Evolutionary conservation across 2,329 filamentous ascomycete genomes (phyloP).

Genomic region (Chrysoporthe cubensis): DNA sequence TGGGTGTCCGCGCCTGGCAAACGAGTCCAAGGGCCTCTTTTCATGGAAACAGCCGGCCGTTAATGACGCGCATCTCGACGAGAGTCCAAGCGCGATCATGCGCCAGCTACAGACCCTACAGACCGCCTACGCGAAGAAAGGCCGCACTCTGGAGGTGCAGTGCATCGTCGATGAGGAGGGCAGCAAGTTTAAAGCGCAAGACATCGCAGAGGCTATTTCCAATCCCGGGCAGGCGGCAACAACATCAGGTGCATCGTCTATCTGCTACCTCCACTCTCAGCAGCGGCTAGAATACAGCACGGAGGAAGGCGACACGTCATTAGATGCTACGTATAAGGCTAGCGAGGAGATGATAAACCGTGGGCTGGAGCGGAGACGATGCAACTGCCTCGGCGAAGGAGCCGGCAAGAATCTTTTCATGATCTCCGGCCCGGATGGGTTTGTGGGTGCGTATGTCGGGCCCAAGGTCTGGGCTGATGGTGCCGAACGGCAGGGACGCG

Average conservation of each 20-base stretch:
- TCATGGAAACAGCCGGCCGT: conserved; percentile 38
- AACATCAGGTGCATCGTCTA: conserved; percentile 26
- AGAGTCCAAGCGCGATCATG: conserved; percentile 55
- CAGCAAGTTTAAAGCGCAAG: conserved; percentile 61
- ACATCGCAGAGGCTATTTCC: conserved; percentile 46
- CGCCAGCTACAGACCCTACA: conserved; percentile 63
- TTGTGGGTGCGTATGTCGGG: conserved; percentile 80
- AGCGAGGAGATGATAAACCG: conserved; percentile 31
- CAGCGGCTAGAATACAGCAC: conserved; percentile 33
- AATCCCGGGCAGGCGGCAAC: conserved; percentile 31
- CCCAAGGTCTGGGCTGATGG: conserved; percentile 76
- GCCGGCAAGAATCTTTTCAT: conserved; percentile 70
- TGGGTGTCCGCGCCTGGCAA: conserved; percentile 46
- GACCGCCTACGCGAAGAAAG: conserved; percentile 48
- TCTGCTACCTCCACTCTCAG: conserved; percentile 37
- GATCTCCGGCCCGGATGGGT: conserved; percentile 89
- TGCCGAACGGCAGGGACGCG: conserved; percentile 72
- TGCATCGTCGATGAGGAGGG: conserved; percentile 85
- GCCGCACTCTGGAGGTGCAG: conserved; percentile 62
- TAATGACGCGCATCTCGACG: conserved; percentile 19
- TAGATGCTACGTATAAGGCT: conserved; percentile 23
- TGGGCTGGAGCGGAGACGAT: conserved; percentile 31
- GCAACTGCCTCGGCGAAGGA: conserved; percentile 31
- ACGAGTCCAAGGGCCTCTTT: not conserved
- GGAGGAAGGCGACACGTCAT: conserved; percentile 25